phyloP scores from a whole-genome alignment of 768 basidiomycete species.

The Tricholoma sp. region DNA sequence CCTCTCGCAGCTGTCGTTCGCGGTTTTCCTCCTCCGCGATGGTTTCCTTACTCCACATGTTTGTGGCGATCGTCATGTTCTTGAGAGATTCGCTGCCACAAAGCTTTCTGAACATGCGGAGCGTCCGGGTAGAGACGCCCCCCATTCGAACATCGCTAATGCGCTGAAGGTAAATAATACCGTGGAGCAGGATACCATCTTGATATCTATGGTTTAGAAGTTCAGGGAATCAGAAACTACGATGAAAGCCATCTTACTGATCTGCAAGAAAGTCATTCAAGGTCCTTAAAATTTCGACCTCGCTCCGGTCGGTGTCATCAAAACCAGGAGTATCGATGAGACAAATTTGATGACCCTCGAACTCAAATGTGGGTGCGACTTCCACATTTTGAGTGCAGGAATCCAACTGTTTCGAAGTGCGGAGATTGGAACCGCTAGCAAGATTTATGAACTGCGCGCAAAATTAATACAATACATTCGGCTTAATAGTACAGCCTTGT shows the following conservation, averaged over 20 bases:
- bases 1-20: not conserved
- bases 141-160: slow-evolving; percentile 28
- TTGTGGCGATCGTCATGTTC: slow-evolving; percentile 42
- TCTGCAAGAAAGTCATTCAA: slow-evolving; percentile 5
- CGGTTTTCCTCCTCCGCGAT: slow-evolving; percentile 29
- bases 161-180: slow-evolving; percentile 35
- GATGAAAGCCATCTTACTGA: too few relatives aligned
- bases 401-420: not conserved
- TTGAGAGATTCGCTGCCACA: slow-evolving; percentile 36
- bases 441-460: not conserved
- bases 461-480: too few relatives aligned
- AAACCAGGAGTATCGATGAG: slow-evolving; percentile 38
- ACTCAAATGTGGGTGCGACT: slow-evolving; percentile 14
- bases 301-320: slow-evolving; percentile 29
- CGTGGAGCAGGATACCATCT: slow-evolving; percentile 23
- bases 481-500: too few relatives aligned
- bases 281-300: slow-evolving; percentile 26
- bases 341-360: slow-evolving; percentile 23
- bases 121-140: too few relatives aligned
- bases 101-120: slow-evolving; percentile 37
- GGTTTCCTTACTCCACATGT: slow-evolving; percentile 35
- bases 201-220: slow-evolving; percentile 12
- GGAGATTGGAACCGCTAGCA: not conserved
- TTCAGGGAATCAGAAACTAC: too few relatives aligned
- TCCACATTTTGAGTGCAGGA: not conserved